Evolutionary conservation across 371 early-diverging fungal genomes (phyloP).

Genomic region (Gilbertella persicaria): DNA sequence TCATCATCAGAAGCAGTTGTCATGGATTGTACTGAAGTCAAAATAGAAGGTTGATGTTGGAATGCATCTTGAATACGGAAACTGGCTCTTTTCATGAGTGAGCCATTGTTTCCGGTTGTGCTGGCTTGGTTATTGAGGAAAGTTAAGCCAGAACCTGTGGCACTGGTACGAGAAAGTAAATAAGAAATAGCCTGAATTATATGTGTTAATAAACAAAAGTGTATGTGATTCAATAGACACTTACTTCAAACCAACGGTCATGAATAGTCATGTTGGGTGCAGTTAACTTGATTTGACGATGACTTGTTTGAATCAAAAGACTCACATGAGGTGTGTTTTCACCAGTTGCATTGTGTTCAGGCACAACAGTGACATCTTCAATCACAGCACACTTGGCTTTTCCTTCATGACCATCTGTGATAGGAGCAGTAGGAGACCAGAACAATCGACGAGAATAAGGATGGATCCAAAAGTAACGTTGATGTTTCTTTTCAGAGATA

Average conservation of each 20-base stretch:
- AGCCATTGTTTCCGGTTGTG: constrained; percentile 18
- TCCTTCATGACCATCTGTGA: constrained; percentile 66
- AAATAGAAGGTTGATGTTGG: constrained; percentile 12
- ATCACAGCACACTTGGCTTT: constrained; percentile 65
- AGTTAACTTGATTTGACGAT: constrained; percentile 69
- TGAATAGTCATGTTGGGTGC: constrained; percentile 68
- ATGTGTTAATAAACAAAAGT: too few relatives aligned
- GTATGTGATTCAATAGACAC: too few relatives aligned
- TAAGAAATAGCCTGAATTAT: constrained; percentile 32
- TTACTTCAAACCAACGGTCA: constrained; percentile 64
- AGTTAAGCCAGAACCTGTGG: constrained; percentile 3
- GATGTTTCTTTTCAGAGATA: constrained; percentile 61
- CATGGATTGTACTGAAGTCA: constrained; percentile 3
- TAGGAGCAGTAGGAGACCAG: constrained; percentile 71
- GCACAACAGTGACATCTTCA: constrained; percentile 54
- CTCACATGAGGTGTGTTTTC: constrained; percentile 56
- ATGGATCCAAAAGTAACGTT: constrained; percentile 78
- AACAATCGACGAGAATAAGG: constrained; percentile 72
- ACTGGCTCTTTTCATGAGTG: constrained; percentile 31
- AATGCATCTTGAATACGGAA: constrained; percentile 37
- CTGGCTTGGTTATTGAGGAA: constrained; percentile 3
- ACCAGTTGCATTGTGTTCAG: constrained; percentile 29
- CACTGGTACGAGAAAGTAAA: constrained; percentile 25
- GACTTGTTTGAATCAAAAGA: constrained; percentile 65
- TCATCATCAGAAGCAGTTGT: constrained; percentile 5